Evolutionary conservation across 176 grass and related monocot species (phyloP), one percentile per base, ranked within the genome.

Genomic region (Saccharum spontaneum): DNA sequence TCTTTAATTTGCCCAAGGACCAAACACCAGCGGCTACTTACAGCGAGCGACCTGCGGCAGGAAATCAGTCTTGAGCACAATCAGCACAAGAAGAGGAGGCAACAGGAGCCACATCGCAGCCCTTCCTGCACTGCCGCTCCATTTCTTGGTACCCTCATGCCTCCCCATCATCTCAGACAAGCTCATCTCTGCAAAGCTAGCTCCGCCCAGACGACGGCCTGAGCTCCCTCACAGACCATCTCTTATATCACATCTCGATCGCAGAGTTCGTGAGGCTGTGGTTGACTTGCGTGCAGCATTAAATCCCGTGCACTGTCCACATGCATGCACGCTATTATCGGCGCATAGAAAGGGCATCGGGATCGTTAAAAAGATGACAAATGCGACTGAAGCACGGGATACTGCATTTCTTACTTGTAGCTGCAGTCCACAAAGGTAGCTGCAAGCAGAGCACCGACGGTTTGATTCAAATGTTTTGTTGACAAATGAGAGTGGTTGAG

Each of bases 221-320:
- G 69, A 45, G 37, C 40, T 45, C 10, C n/a, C 13, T 43, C 68
- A 38, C 14, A 49, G 14, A 46, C 4, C 12, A 46, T 49, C 23
- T 73, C 13, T 74, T 74, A 49, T 74, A 74, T 39, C 17, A 24
- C 33, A 31, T 40, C 49, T 81, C 16, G 67, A 63, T 71, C 30
- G 33, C 64, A 30, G 78, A 26, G 52, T 23, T 41, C 81, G 65
- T 43, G 3, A 8, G 8, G 55, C 55, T 60, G 39, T 50, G 2
- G 78, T 89, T 86, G 78, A 86, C 88, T 69, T 86, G 31, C 8
- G 16, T 82, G 18, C 33, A 46, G 50, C 71, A 82, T 81, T 86
- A 71, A 89, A 82, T 77, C 18, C 78, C 3, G 24, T 18, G 78
- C 62, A 64, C 0, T 10, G 9, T 11, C 24, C 88, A 86, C 78